These are phyloP conservation scores for Microstegium vimineum DNA, from an alignment of 176 grass and related monocot species.

Conservation along the genomic window DNA sequence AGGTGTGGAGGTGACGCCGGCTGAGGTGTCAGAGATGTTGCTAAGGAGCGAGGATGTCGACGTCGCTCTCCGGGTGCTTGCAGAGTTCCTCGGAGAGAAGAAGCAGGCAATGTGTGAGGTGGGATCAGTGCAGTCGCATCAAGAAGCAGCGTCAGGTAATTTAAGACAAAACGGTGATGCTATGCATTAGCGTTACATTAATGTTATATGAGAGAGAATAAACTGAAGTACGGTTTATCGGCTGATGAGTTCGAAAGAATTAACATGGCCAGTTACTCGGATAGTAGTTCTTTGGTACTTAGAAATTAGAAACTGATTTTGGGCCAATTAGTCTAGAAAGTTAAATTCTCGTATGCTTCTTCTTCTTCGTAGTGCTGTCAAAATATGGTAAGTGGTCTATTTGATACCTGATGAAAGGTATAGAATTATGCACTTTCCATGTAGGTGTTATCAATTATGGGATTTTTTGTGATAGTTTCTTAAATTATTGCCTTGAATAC, in stretches of 20 bases:
- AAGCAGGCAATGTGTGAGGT: neutral
- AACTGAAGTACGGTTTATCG: too few species aligned
- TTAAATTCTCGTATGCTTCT: too few species aligned
- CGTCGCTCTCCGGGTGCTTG: neutral
- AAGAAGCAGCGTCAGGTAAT: neutral
- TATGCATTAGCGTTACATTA: neutral
- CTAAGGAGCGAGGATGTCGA: neutral
- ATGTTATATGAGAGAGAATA: too few species aligned
- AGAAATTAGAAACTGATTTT: neutral
- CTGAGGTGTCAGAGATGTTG: slow-evolving; percentile 29
- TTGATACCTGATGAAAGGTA: neutral
- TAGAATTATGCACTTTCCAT: too few species aligned
- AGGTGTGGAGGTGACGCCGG: slow-evolving; percentile 17
- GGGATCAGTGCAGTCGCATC: neutral
- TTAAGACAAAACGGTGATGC: neutral
- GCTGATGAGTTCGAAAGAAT: too few species aligned
- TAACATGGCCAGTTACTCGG: too few species aligned
- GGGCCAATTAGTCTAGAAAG: too few species aligned
- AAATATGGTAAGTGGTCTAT: neutral
- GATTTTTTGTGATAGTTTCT: too few species aligned
- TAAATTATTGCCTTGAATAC: too few species aligned
- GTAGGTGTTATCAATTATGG: too few species aligned
- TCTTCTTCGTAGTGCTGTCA: too few species aligned
- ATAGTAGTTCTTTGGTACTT: too few species aligned
- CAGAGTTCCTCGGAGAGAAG: slow-evolving; percentile 2